Conservation (phyloP, 2,329 filamentous ascomycete species). For the Penicillium oxalicum region DNA sequence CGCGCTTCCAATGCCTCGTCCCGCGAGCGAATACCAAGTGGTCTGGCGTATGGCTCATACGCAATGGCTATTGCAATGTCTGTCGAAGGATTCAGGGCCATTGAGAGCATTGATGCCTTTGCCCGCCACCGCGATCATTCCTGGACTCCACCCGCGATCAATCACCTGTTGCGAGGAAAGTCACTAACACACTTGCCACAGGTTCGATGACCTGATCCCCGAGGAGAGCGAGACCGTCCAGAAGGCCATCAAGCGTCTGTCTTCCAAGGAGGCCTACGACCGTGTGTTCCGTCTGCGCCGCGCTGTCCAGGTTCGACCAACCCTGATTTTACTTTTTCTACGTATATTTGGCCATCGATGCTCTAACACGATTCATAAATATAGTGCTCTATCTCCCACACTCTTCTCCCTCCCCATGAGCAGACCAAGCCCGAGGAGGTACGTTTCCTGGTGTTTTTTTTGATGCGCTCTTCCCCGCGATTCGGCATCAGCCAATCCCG, state of each 20-base stretch:
- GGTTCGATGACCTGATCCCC: constrained; percentile 88
- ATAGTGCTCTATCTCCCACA: constrained; percentile 61
- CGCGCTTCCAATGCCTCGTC: constrained; percentile 8
- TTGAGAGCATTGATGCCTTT: constrained; percentile 9
- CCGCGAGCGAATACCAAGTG: constrained; percentile 9
- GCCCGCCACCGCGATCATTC: constrained; percentile 9
- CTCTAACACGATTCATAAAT: constrained; percentile 18
- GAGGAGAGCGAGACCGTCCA: constrained; percentile 87
- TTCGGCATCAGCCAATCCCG: constrained; percentile 30
- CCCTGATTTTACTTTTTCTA: neutral
- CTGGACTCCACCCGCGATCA: constrained; percentile 9
- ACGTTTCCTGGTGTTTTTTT: constrained; percentile 23
- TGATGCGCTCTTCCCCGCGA: constrained; percentile 24
- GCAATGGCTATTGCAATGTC: neutral
- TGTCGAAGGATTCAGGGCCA: neutral
- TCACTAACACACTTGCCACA: constrained; percentile 38
- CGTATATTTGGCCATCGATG: constrained; percentile 6
- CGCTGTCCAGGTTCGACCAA: constrained; percentile 69
- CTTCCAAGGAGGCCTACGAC: constrained; percentile 87
- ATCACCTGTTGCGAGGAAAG: constrained; percentile 1
- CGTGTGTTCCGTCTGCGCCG: constrained; percentile 95
- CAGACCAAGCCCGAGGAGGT: constrained; percentile 65
- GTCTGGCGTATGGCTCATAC: neutral
- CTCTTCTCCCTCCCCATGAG: constrained; percentile 58
- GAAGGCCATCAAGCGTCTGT: constrained; percentile 82